A percentile compares a stretch with the other conserved stretches of the same genome.
phyloP scores from a whole-genome alignment of 129 eudicot genomes.

The Chrysanthemum seticuspe region DNA sequence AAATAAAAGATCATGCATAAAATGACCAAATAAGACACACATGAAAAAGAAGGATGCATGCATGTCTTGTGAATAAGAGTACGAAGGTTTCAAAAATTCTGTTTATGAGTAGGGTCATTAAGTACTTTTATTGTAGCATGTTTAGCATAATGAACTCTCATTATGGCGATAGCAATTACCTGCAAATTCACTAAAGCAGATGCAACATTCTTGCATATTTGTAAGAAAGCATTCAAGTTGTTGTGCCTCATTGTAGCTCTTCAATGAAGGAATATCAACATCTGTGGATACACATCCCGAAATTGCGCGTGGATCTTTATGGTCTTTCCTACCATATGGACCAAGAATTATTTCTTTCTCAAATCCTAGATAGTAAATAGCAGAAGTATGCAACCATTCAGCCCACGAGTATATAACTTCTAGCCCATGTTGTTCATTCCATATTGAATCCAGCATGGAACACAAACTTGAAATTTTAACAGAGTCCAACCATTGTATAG shows the following conservation, averaged over 20 bases:
- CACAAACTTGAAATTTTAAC: conserved; percentile 53
- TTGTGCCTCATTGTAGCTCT: conserved; percentile 71
- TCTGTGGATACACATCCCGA: conserved; percentile 67
- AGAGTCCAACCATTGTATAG: no score
- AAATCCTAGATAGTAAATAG: conserved; percentile 65
- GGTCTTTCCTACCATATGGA: conserved; percentile 48
- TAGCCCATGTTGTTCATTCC: conserved; percentile 71
- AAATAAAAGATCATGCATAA: no score
- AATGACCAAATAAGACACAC: no score
- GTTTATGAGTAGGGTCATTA: no score
- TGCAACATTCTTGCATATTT: conserved; percentile 76
- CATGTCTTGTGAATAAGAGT: no score
- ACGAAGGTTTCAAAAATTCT: no score
- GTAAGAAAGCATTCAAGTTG: conserved; percentile 54
- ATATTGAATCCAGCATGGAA: conserved; percentile 66
- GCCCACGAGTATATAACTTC: conserved; percentile 86
- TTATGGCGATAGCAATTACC: conserved; percentile 40
- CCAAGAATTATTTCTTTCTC: conserved; percentile 63
- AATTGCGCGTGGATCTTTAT: conserved; percentile 66
- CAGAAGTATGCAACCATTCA: conserved; percentile 67
- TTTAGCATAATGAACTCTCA: no score
- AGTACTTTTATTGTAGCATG: neutral
- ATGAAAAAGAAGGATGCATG: no score
- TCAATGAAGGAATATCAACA: conserved; percentile 61
- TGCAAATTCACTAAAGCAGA: conserved; percentile 73